Conservation (phyloP, 1,139 yeast species). For the Kodamaea sp. region DNA sequence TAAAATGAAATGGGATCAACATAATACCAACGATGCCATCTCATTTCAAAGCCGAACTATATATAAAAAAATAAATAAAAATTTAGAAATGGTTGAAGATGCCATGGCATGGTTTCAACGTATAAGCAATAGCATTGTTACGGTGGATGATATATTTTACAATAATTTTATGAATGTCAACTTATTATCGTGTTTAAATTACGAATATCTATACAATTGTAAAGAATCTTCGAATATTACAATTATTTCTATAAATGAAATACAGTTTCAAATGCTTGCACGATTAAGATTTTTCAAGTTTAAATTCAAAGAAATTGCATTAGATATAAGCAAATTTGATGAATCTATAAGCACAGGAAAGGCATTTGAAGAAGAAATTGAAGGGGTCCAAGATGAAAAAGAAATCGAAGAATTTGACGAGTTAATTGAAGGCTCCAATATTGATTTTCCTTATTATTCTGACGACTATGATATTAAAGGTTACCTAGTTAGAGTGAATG, state of each 20-base stretch:
- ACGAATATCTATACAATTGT: not conserved
- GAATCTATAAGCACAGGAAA: not conserved
- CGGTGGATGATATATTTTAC: conserved; percentile 3
- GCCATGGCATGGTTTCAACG: not conserved
- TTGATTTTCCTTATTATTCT: conserved; percentile 8
- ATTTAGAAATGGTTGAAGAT: not conserved
- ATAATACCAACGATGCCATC: no score
- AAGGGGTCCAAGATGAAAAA: conserved; percentile 2
- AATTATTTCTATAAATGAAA: conserved; percentile 7
- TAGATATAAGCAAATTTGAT: conserved; percentile 4
- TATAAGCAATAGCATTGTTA: conserved; percentile 2
- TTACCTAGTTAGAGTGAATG: conserved; percentile 3
- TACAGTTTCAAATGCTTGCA: conserved; percentile 8
- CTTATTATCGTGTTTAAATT: conserved; percentile 1
- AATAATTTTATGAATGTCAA: conserved; percentile 3
- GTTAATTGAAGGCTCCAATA: conserved; percentile 5
- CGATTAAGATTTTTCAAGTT: conserved; percentile 12
- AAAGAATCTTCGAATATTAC: conserved; percentile 3
- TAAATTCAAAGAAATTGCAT: conserved; percentile 15
- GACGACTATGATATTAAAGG: conserved; percentile 8
- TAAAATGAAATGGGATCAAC: no score
- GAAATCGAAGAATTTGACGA: conserved; percentile 6
- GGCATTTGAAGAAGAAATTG: not conserved
- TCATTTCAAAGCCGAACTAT: not conserved
- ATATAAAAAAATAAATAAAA: not conserved